These are phyloP conservation scores for Malassezia caprae DNA, from an alignment of 1,284 basidiomycete genomes.

Conservation along the genomic window DNA sequence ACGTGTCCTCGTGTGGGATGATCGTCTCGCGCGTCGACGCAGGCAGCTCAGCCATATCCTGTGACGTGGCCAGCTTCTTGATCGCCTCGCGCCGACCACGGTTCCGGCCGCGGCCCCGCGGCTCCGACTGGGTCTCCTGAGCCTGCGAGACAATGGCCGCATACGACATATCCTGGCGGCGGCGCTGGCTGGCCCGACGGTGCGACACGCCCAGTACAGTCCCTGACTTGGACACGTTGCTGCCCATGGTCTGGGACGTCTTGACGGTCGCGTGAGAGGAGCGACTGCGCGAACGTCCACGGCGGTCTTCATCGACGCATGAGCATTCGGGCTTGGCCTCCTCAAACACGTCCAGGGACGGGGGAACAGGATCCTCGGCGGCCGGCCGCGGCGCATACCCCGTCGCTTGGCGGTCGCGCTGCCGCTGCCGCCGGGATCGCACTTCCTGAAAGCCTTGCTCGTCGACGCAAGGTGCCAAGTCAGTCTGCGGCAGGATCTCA, in stretches of 20 bases:
- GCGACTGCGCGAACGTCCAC: background rate
- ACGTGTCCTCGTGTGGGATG: background rate
- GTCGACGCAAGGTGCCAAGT: constrained; percentile 4
- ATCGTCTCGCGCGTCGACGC: background rate
- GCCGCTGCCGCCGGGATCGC: constrained; percentile 14
- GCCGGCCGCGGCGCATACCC: constrained; percentile 26
- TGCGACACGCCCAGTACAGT: background rate
- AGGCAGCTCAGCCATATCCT: background rate
- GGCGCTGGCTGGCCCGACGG: background rate
- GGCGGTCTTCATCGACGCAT: constrained; percentile 4
- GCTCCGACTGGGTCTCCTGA: background rate
- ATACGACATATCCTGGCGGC: background rate
- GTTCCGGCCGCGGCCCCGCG: background rate
- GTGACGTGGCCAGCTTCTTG: constrained; percentile 25
- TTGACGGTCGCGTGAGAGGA: constrained; percentile 17
- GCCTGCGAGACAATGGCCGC: background rate
- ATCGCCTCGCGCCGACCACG: constrained; percentile 27
- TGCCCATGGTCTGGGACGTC: constrained; percentile 26
- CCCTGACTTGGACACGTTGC: background rate
- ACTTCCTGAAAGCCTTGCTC: constrained; percentile 26
- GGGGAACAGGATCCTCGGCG: constrained; percentile 31
- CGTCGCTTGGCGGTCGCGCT: constrained; percentile 5
- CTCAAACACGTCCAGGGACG: constrained; percentile 24
- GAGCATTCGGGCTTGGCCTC: constrained; percentile 10
- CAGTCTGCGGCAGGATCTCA: background rate